Evolutionary conservation across 441 rosid species (phyloP).

Genomic region (Erysimum cheiri): DNA sequence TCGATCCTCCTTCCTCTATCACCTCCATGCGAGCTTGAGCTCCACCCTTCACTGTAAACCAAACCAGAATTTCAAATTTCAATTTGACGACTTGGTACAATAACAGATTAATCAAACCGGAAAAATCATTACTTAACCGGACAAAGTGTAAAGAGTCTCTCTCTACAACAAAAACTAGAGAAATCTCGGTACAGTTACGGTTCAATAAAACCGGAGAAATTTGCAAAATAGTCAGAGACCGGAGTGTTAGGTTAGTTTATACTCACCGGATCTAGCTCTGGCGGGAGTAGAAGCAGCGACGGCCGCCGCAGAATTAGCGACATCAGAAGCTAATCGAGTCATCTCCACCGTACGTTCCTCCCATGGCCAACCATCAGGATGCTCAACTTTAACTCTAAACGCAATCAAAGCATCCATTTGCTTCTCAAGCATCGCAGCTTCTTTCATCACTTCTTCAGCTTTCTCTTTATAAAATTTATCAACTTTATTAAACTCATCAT

Average conservation of each 20-base stretch:
- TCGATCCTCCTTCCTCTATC: slow-evolving; percentile 57
- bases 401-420: slow-evolving; percentile 88
- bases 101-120: slow-evolving; percentile 1
- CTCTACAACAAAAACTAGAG: not conserved
- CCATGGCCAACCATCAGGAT: slow-evolving; percentile 56
- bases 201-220: not conserved
- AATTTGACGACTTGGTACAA: not conserved
- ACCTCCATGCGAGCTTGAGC: slow-evolving; percentile 50
- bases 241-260: slow-evolving; percentile 28
- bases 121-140: not conserved
- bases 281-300: slow-evolving; percentile 62
- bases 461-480: slow-evolving; percentile 56
- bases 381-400: slow-evolving; percentile 74
- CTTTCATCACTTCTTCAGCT: slow-evolving; percentile 61
- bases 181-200: not conserved
- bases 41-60: slow-evolving; percentile 36
- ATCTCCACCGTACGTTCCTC: slow-evolving; percentile 54
- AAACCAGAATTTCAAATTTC: not conserved
- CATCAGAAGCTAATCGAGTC: slow-evolving; percentile 66
- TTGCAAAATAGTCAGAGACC: not conserved
- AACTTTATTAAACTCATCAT: slow-evolving; percentile 67
- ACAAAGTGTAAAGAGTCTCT: no score
- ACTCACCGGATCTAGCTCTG: slow-evolving; percentile 56
- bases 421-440: slow-evolving; percentile 56
- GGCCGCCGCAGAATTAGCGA: slow-evolving; percentile 57